Conservation (phyloP, 176 grass and related monocot species). For the Oryza glaberrima region DNA sequence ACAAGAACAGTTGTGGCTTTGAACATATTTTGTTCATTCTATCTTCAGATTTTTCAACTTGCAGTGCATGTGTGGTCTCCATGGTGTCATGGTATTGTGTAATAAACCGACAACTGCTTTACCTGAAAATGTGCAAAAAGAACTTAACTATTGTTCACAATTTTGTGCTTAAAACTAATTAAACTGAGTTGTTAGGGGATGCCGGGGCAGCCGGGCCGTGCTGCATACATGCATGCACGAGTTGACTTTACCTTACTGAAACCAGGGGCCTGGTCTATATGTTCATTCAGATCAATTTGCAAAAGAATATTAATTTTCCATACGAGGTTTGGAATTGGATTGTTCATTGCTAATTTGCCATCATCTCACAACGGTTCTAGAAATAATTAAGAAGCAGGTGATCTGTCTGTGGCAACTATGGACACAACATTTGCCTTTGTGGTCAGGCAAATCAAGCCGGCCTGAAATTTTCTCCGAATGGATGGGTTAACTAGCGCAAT, state of each 20-base stretch:
- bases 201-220: background rate
- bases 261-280: constrained; percentile 16
- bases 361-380: background rate
- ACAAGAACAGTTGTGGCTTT: constrained; percentile 5
- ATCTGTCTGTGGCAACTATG: background rate
- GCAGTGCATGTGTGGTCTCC: background rate
- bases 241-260: constrained; percentile 35
- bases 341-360: background rate
- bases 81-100: constrained; percentile 25
- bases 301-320: background rate
- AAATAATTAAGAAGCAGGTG: background rate
- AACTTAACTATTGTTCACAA: background rate
- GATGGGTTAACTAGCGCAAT: constrained; percentile 3
- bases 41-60: constrained; percentile 32
- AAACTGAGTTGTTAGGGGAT: constrained; percentile 44
- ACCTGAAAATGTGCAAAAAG: constrained; percentile 12
- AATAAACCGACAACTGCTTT: constrained; percentile 20
- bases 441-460: background rate
- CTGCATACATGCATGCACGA: constrained; percentile 27
- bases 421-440: background rate
- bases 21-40: background rate
- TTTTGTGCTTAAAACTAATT: constrained; percentile 23
- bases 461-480: constrained; percentile 9
- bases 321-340: constrained; percentile 12
- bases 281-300: constrained; percentile 1